Percentiles rank a stretch among this genome's conserved stretches.
Conservation (phyloP, 441 rosid genomes). For the Bruguiera hainesii region DNA sequence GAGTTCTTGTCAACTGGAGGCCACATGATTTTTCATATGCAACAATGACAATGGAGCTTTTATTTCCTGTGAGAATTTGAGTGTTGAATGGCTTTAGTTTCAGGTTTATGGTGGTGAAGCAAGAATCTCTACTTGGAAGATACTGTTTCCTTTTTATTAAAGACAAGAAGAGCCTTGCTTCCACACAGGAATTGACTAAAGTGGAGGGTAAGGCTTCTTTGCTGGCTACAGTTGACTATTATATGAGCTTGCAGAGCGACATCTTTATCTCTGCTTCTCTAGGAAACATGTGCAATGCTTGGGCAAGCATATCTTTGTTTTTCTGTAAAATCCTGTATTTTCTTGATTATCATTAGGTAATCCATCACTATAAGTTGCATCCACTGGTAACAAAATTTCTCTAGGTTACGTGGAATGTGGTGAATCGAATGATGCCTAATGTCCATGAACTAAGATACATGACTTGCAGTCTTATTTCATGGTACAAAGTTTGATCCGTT, state of each 20-base stretch:
- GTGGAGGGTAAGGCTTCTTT: slow-evolving; percentile 91
- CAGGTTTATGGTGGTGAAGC: slow-evolving; percentile 98
- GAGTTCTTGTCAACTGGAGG: background rate
- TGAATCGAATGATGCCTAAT: background rate
- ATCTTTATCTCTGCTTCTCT: slow-evolving; percentile 94
- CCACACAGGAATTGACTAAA: slow-evolving; percentile 55
- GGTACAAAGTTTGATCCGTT: slow-evolving; percentile 8
- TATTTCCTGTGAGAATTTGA: slow-evolving; percentile 7
- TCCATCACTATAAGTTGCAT: background rate
- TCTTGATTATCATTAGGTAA: background rate
- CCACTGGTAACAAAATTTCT: background rate
- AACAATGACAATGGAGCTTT: background rate
- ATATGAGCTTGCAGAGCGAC: slow-evolving; percentile 84
- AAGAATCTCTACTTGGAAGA: slow-evolving; percentile 73
- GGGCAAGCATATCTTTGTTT: slow-evolving; percentile 40
- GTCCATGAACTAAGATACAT: no score
- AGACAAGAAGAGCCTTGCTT: slow-evolving; percentile 87
- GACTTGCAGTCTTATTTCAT: no score
- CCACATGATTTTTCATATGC: background rate
- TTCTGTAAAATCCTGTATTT: background rate
- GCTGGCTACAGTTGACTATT: slow-evolving; percentile 89
- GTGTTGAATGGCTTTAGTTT: slow-evolving; percentile 5
- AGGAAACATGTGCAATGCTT: slow-evolving; percentile 97
- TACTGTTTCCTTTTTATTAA: slow-evolving; percentile 79
- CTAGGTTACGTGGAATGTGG: background rate